Conservation (phyloP, 1,284 basidiomycete species). For the Phellinidium pouzarii region DNA sequence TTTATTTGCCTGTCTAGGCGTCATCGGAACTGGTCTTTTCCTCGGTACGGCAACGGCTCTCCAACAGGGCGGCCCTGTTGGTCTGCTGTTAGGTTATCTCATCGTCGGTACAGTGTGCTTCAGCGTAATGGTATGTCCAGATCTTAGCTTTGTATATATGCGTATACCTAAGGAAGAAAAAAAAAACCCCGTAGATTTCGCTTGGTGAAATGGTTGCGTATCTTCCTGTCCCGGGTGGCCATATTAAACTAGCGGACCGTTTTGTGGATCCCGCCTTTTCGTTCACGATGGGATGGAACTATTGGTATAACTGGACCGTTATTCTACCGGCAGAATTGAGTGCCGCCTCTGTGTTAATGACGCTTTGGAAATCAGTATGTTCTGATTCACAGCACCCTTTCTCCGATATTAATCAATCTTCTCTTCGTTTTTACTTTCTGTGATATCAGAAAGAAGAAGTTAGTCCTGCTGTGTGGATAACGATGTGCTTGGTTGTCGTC, state of each 20-base stretch:
- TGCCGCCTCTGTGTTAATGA: slow-evolving; percentile 72
- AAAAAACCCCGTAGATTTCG: slow-evolving; percentile 35
- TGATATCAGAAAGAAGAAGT: slow-evolving; percentile 29
- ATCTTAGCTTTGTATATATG: neutral
- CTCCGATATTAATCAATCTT: neutral
- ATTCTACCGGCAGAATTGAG: slow-evolving; percentile 74
- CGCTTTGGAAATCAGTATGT: slow-evolving; percentile 50
- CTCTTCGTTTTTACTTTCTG: slow-evolving; percentile 10
- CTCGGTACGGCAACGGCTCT: slow-evolving; percentile 57
- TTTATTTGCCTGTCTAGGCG: slow-evolving; percentile 40
- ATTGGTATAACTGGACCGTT: slow-evolving; percentile 71
- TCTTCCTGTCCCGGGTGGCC: slow-evolving; percentile 67
- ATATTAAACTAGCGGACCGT: slow-evolving; percentile 73
- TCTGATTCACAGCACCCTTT: neutral
- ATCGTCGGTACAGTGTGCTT: slow-evolving; percentile 60
- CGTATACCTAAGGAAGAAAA: neutral
- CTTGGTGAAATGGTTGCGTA: slow-evolving; percentile 61
- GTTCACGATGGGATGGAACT: slow-evolving; percentile 82
- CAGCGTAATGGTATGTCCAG: slow-evolving; percentile 41
- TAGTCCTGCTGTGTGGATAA: slow-evolving; percentile 72
- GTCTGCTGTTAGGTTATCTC: slow-evolving; percentile 59
- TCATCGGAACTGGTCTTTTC: slow-evolving; percentile 69
- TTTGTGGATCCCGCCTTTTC: slow-evolving; percentile 78
- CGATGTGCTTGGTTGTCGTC: slow-evolving; percentile 65
- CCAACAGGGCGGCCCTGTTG: slow-evolving; percentile 47